phyloP scores from a whole-genome alignment of 768 basidiomycete species.

The Brasilioporus rufonigricans region DNA sequence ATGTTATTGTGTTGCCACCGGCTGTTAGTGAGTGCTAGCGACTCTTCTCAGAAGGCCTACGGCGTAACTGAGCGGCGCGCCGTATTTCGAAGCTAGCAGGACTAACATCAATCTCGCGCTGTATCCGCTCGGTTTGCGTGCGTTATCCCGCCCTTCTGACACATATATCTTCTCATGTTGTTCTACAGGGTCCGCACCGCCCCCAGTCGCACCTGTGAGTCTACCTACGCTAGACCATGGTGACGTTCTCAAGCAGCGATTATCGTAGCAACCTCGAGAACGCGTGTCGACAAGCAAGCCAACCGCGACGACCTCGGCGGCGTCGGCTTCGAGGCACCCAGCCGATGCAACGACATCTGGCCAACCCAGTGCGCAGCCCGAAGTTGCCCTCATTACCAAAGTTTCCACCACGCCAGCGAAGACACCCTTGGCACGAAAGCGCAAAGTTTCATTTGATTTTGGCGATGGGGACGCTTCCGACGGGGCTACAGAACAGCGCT shows the following conservation, averaged over 20 bases:
- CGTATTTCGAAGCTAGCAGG: too few relatives aligned
- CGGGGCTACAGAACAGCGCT: neutral
- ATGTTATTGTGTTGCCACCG: too few relatives aligned
- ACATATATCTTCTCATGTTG: too few relatives aligned
- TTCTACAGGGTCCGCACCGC: too few relatives aligned
- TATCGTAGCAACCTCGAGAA: neutral
- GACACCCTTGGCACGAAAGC: constrained; percentile 24
- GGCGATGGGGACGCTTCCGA: neutral
- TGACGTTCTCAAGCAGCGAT: neutral
- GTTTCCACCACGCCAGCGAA: neutral
- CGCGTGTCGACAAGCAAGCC: neutral
- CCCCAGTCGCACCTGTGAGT: constrained; percentile 12
- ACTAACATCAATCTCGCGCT: too few relatives aligned
- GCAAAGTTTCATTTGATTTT: constrained; percentile 18
- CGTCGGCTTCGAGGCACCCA: neutral
- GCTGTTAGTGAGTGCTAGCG: too few relatives aligned
- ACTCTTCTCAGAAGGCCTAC: too few relatives aligned
- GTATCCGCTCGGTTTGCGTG: too few relatives aligned
- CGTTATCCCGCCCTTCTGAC: too few relatives aligned
- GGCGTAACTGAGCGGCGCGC: too few relatives aligned
- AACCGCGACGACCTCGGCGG: neutral
- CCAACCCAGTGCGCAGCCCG: neutral
- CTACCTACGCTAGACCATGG: neutral
- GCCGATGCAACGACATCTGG: too few relatives aligned
- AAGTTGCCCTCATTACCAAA: neutral